Evolutionary conservation across 2,329 filamentous ascomycete genomes (phyloP), one percentile per base, ranked within the genome.

Genomic region (Venturia carpophila): DNA sequence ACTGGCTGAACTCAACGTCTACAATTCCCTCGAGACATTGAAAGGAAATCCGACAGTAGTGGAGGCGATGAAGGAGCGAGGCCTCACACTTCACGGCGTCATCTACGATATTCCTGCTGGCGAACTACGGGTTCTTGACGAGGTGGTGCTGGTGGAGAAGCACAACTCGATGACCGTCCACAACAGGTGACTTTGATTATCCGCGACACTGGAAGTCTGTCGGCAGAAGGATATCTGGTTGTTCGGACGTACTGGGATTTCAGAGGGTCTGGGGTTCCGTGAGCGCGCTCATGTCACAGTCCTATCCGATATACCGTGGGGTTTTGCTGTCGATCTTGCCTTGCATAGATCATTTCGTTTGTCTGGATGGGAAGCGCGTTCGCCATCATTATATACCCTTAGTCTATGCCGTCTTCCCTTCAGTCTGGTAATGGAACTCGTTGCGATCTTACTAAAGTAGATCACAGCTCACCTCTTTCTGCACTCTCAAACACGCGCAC

Each of bases 1-100:
- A 69, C 77, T 96, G 67, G 87, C 88, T 5, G 89, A 93, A 79
- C 77, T 92, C 71, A 94, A 94, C 73, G 89, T 95, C 21, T 79
- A 85, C 69, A 79, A 83, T 42, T 87, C 89, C 30, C 80, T 93
- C 66, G 79, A 85, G 69, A 82, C 85, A 24, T 76, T 94, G 66
- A 83, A 87, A 79, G 81, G 85, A 72, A 92, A 91, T 75, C 79
- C 82, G 62, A 82, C 84, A 30, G 82, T 95, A 39, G 81, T 86
- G 71, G 87, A 90, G 67, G 90, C 89, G 34, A 84, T 92, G 67
- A 75, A 79, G 68, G 86, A 91, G 70, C 80, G 89, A 37, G 88
- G 87, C 0, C 75, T 96, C 52, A 79, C 87, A 75, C 83, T 95
- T 6, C 90, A 94, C 74, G 91, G 90, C n/a, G 80, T 87, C 64